These are phyloP conservation scores for Fagus crenata DNA, from an alignment of 306 rosid species.

Conservation along the genomic window DNA sequence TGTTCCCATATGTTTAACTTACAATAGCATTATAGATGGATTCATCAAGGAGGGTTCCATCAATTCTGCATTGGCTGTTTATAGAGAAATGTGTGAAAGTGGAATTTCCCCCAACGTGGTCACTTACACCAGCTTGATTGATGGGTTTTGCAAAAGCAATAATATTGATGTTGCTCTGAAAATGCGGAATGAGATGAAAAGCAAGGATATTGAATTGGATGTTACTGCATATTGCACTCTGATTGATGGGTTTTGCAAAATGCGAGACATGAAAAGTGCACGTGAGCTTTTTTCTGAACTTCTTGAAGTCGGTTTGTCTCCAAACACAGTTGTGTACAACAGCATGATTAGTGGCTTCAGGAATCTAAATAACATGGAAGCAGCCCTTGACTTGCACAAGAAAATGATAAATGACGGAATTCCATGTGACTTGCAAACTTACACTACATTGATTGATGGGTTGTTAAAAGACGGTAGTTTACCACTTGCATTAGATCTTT, in stretches of 20 bases:
- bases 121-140: conserved; percentile 64
- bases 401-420: conserved; percentile 58
- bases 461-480: conserved; percentile 54
- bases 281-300: conserved; percentile 54
- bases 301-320: conserved; percentile 62
- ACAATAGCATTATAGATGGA: conserved; percentile 68
- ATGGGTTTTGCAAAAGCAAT: conserved; percentile 62
- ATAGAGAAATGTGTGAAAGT: conserved; percentile 53
- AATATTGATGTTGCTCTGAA: conserved; percentile 59
- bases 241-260: conserved; percentile 68
- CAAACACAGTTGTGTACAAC: conserved; percentile 60
- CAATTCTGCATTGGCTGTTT: conserved; percentile 48
- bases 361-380: conserved; percentile 63
- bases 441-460: conserved; percentile 66
- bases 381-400: conserved; percentile 54
- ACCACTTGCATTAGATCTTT: conserved; percentile 57
- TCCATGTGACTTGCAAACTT: conserved; percentile 58
- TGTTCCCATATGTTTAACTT: conserved; percentile 50
- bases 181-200: conserved; percentile 60
- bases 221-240: conserved; percentile 52
- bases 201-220: conserved; percentile 60
- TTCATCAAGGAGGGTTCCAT: conserved; percentile 60
- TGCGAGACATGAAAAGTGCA: conserved; percentile 67
- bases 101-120: conserved; percentile 61
- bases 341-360: conserved; percentile 68